phyloP scores from a whole-genome alignment of 208 protist species.

The Strigomonas culicis region DNA sequence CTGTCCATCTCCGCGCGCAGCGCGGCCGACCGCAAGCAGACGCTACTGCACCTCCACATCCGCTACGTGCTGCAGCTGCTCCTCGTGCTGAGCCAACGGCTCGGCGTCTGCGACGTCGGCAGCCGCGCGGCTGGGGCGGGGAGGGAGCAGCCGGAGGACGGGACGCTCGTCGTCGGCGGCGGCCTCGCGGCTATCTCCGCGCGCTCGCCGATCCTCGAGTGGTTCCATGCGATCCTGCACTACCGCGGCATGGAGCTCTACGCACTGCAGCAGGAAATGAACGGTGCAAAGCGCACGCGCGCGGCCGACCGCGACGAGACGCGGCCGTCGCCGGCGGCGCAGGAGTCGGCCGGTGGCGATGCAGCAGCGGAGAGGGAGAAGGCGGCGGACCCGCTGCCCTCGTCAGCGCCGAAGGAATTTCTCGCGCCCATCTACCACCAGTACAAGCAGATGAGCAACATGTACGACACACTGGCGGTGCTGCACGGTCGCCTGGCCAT shows the following conservation, averaged over 20 bases:
- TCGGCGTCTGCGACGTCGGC: constrained; percentile 33
- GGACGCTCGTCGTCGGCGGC: constrained; percentile 8
- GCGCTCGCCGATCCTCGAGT: constrained; percentile 66
- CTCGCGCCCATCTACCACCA: constrained; percentile 77
- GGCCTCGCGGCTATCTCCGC: constrained; percentile 35
- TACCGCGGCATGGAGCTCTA: constrained; percentile 80
- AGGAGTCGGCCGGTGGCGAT: not conserved
- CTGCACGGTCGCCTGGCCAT: constrained; percentile 76
- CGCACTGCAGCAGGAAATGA: constrained; percentile 38
- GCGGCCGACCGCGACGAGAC: not conserved
- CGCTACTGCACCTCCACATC: constrained; percentile 63
- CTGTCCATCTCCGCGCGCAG: constrained; percentile 60
- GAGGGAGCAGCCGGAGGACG: not conserved
- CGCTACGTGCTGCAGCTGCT: constrained; percentile 77
- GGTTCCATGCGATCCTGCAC: constrained; percentile 72
- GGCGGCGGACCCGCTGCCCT: constrained; percentile 3
- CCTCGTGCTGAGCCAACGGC: constrained; percentile 52
- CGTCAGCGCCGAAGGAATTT: constrained; percentile 64
- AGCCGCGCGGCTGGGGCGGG: not conserved
- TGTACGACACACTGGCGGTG: constrained; percentile 67
- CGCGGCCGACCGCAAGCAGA: constrained; percentile 48
- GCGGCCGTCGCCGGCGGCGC: not conserved
- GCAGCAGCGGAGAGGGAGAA: not conserved
- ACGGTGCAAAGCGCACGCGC: not conserved
- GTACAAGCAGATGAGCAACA: constrained; percentile 49